Percentiles rank a stretch among this genome's conserved stretches.
phyloP scores from a whole-genome alignment of 768 basidiomycete genomes.

The Boletus speciosus region DNA sequence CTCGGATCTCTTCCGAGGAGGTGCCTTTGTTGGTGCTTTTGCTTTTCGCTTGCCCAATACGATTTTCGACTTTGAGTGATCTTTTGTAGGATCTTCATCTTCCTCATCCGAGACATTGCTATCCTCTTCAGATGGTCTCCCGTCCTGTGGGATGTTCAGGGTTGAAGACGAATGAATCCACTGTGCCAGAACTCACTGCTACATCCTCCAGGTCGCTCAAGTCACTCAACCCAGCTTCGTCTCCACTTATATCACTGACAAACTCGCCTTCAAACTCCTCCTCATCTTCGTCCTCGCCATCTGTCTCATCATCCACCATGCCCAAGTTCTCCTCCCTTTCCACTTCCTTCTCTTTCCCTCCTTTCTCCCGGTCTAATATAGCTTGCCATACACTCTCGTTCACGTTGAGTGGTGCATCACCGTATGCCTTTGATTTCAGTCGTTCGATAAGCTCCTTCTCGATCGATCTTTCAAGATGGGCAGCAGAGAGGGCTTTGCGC shows the following conservation, averaged over 20 bases:
- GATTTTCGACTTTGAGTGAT: slow-evolving; percentile 39
- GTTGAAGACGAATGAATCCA: background rate
- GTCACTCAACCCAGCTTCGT: slow-evolving; percentile 42
- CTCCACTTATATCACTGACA: slow-evolving; percentile 53
- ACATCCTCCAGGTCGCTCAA: slow-evolving; percentile 64
- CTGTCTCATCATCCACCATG: slow-evolving; percentile 55
- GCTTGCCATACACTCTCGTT: slow-evolving; percentile 96
- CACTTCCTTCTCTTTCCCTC: slow-evolving; percentile 40
- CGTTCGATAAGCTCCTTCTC: slow-evolving; percentile 96
- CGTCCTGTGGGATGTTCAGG: slow-evolving; percentile 33
- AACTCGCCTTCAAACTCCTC: slow-evolving; percentile 54
- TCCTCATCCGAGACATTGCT: slow-evolving; percentile 42
- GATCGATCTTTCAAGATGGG: slow-evolving; percentile 91
- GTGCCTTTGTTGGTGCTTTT: slow-evolving; percentile 37
- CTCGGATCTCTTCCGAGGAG: slow-evolving; percentile 51
- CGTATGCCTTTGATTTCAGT: slow-evolving; percentile 94
- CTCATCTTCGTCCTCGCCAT: slow-evolving; percentile 45
- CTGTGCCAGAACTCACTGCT: slow-evolving; percentile 41
- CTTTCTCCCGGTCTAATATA: slow-evolving; percentile 79
- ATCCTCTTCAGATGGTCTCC: slow-evolving; percentile 38
- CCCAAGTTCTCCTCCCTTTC: slow-evolving; percentile 41
- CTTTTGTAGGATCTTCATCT: slow-evolving; percentile 37
- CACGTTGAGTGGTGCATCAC: slow-evolving; percentile 95
- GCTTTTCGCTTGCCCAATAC: slow-evolving; percentile 70
- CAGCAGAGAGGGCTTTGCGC: slow-evolving; percentile 93